Evolutionary conservation across 2,329 filamentous ascomycete species (phyloP).

Genomic region (Stemphylium beticola): DNA sequence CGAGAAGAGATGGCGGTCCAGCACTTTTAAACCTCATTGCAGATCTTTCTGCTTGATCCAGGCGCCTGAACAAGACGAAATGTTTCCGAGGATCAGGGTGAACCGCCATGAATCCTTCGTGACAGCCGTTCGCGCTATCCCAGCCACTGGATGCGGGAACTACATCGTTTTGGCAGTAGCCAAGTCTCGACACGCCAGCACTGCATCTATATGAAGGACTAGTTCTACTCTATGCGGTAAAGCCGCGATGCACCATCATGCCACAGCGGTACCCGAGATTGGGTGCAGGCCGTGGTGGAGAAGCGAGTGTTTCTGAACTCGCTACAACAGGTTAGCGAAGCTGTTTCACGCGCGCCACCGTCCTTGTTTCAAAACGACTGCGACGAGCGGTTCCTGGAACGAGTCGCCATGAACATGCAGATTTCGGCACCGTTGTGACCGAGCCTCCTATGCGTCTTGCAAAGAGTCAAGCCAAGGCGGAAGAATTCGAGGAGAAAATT

Average conservation of each 20-base stretch:
- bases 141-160: conserved; percentile 9
- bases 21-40: conserved; percentile 8
- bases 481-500: background rate
- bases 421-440: background rate
- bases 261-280: conserved; percentile 30
- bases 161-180: conserved; percentile 16
- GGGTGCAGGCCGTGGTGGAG: conserved; percentile 23
- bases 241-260: conserved; percentile 19
- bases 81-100: conserved; percentile 22
- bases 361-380: conserved; percentile 31
- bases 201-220: conserved; percentile 22
- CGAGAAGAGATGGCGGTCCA: background rate
- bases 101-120: conserved; percentile 25
- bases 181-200: conserved; percentile 12
- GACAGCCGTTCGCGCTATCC: conserved; percentile 24
- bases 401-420: conserved; percentile 10
- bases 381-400: conserved; percentile 18
- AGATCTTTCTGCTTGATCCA: conserved; percentile 24
- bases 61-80: conserved; percentile 16
- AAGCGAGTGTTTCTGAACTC: conserved; percentile 31
- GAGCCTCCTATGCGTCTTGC: background rate
- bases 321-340: conserved; percentile 23
- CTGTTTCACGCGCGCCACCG: conserved; percentile 20
- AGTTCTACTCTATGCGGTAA: conserved; percentile 12
- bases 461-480: background rate